Base-by-base conservation (phyloP, 2,329 filamentous ascomycete species). In the Neofusicoccum sp. region DNA sequence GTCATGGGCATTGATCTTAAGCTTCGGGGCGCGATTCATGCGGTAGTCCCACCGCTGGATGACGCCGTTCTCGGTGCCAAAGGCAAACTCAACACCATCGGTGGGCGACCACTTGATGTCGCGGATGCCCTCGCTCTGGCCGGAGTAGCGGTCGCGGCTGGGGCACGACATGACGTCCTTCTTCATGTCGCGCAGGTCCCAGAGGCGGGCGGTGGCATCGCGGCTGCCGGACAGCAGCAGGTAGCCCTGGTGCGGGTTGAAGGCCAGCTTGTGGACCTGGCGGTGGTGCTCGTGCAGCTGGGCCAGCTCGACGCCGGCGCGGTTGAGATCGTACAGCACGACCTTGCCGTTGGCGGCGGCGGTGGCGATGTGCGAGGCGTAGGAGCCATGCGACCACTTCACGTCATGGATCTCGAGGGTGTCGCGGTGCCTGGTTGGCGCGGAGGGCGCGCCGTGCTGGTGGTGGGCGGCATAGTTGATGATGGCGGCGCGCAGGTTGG, bases 51-150 rank as follows among this genome's bases (percentile, higher is more conserved):
- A 88, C 64, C 83, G 78, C 69, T 88, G 85, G 47, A 88, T 81
- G 58, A 79, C 81, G 41, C 86, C 86, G 64, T 83, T 84, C 69
- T 88, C 86, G 14, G 86, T 86, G 45, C 84, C 84, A 65, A 86
- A 84, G 6, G 85, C 86, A 70, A 88, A 87, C 66, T 85, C 80
- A 60, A 84, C 76, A 14, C 81, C 84, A 65, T 87, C 84, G 6
- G 79, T 84, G 6, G 86, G 85, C 34, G 84, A 87, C 86, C 86
- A 88, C 65, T 84, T 81, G 61, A 88, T 80, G 68, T 88, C 85
- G 51, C 86, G 79, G 33, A 88, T 81, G 41, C 83, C 84, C 65
- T 86, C 84, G 65, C 81, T 85, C 66, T 84, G 81, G 34, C 84
- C 82, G 44, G 79, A 76, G 67, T 80, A 86, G 56, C 78, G 78